phyloP scores from a whole-genome alignment of 345 rosid genomes.

The Citrus medica region DNA sequence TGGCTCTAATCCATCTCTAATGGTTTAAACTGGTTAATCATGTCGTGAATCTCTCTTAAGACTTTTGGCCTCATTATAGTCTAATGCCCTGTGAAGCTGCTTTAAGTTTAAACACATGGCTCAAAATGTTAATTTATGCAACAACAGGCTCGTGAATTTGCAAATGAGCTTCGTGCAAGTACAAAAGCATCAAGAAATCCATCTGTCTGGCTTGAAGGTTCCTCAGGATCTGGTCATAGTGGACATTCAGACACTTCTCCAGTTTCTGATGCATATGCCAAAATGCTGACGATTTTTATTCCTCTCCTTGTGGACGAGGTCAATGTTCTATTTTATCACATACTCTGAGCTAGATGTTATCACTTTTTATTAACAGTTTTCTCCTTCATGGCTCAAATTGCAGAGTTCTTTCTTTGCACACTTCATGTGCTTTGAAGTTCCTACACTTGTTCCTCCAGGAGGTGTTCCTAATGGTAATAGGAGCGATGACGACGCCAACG shows the following conservation, averaged over 20 bases:
- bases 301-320: constrained; percentile 99
- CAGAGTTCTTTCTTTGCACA: constrained; percentile 99
- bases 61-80: background rate
- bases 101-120: background rate
- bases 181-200: constrained; percentile 96
- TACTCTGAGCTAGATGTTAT: constrained; percentile 9
- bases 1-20: background rate
- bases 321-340: constrained; percentile 16
- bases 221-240: constrained; percentile 77
- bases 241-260: constrained; percentile 75
- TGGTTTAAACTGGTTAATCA: background rate
- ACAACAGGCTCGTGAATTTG: constrained; percentile 94
- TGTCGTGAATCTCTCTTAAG: background rate
- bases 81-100: background rate
- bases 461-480: constrained; percentile 61
- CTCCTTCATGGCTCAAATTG: constrained; percentile 29
- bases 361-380: constrained; percentile 9
- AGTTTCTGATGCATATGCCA: constrained; percentile 95
- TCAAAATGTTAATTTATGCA: constrained; percentile 12
- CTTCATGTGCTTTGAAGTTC: constrained; percentile 99
- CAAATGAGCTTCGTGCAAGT: constrained; percentile 99
- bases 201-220: constrained; percentile 93
- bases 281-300: constrained; percentile 93
- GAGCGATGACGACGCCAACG: constrained; percentile 50
- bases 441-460: constrained; percentile 89